Conservation (phyloP, 2,329 filamentous ascomycete genomes). For the Cladobotryum protrusum region DNA sequence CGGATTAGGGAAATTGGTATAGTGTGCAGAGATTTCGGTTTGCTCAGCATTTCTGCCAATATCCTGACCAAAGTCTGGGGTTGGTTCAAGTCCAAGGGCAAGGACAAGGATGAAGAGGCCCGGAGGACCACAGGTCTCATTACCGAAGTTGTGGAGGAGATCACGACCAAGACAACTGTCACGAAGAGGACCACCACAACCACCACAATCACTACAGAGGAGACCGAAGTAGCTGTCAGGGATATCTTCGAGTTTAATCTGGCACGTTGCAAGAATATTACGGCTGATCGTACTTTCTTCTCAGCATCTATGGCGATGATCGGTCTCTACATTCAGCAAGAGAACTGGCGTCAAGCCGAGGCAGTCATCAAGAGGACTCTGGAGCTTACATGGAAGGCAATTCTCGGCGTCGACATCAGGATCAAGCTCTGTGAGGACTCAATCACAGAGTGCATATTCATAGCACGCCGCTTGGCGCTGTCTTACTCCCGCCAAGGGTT, state of each 20-base stretch:
- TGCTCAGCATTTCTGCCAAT: conserved; percentile 26
- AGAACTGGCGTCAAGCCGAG: conserved; percentile 32
- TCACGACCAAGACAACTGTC: conserved; percentile 20
- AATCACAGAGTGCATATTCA: conserved; percentile 25
- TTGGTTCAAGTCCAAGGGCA: conserved; percentile 36
- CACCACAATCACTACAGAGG: conserved; percentile 15
- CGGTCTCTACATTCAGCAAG: conserved; percentile 24
- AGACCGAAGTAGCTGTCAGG: conserved; percentile 28
- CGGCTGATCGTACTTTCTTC: conserved; percentile 29
- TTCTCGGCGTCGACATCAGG: conserved; percentile 25
- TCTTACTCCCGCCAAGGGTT: conserved; percentile 30
- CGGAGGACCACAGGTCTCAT: conserved; percentile 29
- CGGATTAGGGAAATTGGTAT: conserved; percentile 30
- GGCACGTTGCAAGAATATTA: conserved; percentile 27
- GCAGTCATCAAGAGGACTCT: conserved; percentile 28
- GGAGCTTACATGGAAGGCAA: conserved; percentile 33
- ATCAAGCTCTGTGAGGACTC: conserved; percentile 27
- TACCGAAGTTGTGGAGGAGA: conserved; percentile 34
- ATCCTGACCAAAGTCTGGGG: conserved; percentile 33
- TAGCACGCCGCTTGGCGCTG: conserved; percentile 28
- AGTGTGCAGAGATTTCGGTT: conserved; percentile 27
- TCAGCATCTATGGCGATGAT: conserved; percentile 29
- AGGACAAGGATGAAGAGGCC: conserved; percentile 27
- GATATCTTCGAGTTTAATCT: conserved; percentile 32
- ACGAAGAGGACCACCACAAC: conserved; percentile 29